Evolutionary conservation across 805 yeast species (phyloP).

Genomic region (Saccharomycopsis microspora): DNA sequence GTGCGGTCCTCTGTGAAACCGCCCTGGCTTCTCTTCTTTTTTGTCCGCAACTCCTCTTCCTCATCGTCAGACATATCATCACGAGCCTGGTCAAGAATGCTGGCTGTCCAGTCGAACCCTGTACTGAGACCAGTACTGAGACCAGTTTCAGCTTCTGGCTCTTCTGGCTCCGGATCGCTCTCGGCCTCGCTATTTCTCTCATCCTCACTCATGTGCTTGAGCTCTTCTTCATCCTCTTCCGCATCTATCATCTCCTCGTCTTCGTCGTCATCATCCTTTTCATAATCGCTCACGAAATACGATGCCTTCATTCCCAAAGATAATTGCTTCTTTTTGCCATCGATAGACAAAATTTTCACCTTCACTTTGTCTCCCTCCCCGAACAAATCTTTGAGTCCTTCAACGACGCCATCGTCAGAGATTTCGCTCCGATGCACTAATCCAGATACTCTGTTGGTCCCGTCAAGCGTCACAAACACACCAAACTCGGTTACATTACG

Average conservation of each 20-base stretch:
- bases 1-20: constrained; percentile 64
- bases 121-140: constrained; percentile 53
- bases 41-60: constrained; percentile 33
- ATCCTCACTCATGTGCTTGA: constrained; percentile 22
- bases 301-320: constrained; percentile 94
- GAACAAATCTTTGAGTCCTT: constrained; percentile 54
- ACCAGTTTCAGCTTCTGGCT: constrained; percentile 22
- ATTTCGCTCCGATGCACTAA: constrained; percentile 80
- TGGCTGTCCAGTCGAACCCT: constrained; percentile 95
- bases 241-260: constrained; percentile 25
- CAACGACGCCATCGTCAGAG: constrained; percentile 51
- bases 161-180: constrained; percentile 21
- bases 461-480: constrained; percentile 75
- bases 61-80: constrained; percentile 33
- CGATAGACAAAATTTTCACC: constrained; percentile 61
- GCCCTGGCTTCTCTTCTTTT: constrained; percentile 32
- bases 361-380: constrained; percentile 87
- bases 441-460: constrained; percentile 67
- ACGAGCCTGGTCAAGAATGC: constrained; percentile 71
- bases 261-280: constrained; percentile 20
- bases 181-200: constrained; percentile 21
- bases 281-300: constrained; percentile 39
- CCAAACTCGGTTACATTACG: constrained; percentile 78
- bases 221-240: constrained; percentile 25
- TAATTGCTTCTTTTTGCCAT: constrained; percentile 56